Conservation (phyloP, 495 filamentous ascomycete species). For the Lasiosphaeriaceae sp. region DNA sequence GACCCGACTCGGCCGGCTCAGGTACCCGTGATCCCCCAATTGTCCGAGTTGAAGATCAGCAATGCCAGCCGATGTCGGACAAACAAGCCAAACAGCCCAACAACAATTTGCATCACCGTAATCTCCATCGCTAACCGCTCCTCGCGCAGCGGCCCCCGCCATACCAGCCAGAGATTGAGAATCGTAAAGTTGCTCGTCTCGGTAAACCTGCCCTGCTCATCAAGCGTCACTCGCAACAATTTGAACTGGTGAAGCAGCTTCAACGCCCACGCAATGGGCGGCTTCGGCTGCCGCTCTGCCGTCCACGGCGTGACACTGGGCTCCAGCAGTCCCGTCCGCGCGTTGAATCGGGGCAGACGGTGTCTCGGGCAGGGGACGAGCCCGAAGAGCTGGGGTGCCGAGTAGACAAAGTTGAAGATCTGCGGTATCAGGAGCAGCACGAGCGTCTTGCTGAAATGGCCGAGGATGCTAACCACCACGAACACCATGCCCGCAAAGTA, state of each 20-base stretch:
- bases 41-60: slow-evolving; percentile 82
- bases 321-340: slow-evolving; percentile 76
- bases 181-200: slow-evolving; percentile 90
- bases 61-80: slow-evolving; percentile 80
- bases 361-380: slow-evolving; percentile 90
- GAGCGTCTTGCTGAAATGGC: slow-evolving; percentile 97
- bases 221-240: slow-evolving; percentile 59
- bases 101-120: slow-evolving; percentile 63
- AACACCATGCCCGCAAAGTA: slow-evolving; percentile 99
- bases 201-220: slow-evolving; percentile 64
- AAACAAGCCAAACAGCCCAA: slow-evolving; percentile 78
- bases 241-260: slow-evolving; percentile 60
- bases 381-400: slow-evolving; percentile 82
- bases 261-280: slow-evolving; percentile 55
- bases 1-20: background rate
- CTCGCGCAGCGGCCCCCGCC: slow-evolving; percentile 89
- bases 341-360: slow-evolving; percentile 82
- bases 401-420: slow-evolving; percentile 95
- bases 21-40: slow-evolving; percentile 41
- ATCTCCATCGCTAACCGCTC: slow-evolving; percentile 76
- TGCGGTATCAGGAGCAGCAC: slow-evolving; percentile 88
- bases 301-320: slow-evolving; percentile 78
- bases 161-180: slow-evolving; percentile 92
- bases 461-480: slow-evolving; percentile 90
- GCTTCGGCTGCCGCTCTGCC: slow-evolving; percentile 58